Evolutionary conservation across 345 rosid species (phyloP), one percentile per base, ranked within the genome.

Genomic region (Populus deltoides): DNA sequence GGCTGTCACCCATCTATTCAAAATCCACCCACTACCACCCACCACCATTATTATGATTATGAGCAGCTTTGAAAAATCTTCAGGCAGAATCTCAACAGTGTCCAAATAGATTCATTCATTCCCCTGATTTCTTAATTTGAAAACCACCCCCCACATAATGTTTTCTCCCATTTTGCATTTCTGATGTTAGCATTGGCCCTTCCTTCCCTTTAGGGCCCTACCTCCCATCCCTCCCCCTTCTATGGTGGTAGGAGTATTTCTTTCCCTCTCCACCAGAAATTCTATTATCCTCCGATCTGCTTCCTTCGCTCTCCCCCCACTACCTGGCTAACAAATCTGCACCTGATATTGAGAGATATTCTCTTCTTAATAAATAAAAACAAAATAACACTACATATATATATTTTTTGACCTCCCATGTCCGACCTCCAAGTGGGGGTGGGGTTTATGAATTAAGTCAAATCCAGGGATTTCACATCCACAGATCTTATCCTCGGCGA

Each of bases 401-500:
- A 10, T 69, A 27, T 7, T 66, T 67, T 71, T 72, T 57, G 69
- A 72, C 61, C 66, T 76, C 75, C 73, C 39, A 74, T 6, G 10
- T 41, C 31, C 31, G 33, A n/a, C 29, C 6, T 41, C 31, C 18
- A 43, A 57, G 74, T 71, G 78, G 78, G 59, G 57, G 61, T 3
- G 69, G 62, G 24, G 67, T 35, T 43, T 12, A 2, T 35, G 45
- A 67, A 71, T 47, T n/a, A 69, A 75, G 88, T 79, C 85, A 83
- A 82, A 86, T 83, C 88, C 74, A 71, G 75, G 70, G 62, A 80
- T 72, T 89, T 88, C 90, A 79, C 87, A 79, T 88, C 89, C 77
- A 63, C 84, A 81, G 85, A 79, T 83, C 83, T 84, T 81, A 89
- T 88, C 88, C 89, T 85, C 85, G 90, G 79, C 80, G 88, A 85